A percentile compares a stretch with the other conserved stretches of the same genome.
phyloP scores from a whole-genome alignment of 257 asterid genomes.

The Gardenia jasminoides region DNA sequence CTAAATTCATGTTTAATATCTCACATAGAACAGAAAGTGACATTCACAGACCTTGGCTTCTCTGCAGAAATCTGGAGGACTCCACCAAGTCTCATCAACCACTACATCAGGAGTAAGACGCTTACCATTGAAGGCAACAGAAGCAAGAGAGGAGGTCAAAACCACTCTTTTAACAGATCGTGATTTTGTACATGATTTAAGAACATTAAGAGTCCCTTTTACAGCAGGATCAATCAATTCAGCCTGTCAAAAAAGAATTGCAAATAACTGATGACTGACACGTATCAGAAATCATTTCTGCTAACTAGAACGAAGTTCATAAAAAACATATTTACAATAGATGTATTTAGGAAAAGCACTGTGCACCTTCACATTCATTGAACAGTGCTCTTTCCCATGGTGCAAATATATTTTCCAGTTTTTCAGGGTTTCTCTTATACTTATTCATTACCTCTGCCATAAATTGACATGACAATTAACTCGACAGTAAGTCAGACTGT shows the following conservation, averaged over 20 bases:
- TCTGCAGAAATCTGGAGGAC: slow-evolving; percentile 50
- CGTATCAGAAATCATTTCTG: neutral
- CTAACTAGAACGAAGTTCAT: neutral
- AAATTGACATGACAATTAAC: no score
- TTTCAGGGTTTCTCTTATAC: no score
- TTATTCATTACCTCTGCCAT: no score
- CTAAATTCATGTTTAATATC: neutral
- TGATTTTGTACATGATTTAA: slow-evolving; percentile 61
- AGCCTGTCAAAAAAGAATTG: slow-evolving; percentile 35
- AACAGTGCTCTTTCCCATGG: no score
- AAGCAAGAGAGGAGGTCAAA: slow-evolving; percentile 76
- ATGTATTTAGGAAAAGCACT: no score
- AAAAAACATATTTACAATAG: neutral
- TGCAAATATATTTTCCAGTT: no score
- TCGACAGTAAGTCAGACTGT: no score
- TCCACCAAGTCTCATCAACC: slow-evolving; percentile 79
- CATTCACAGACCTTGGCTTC: slow-evolving; percentile 37
- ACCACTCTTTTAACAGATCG: slow-evolving; percentile 61
- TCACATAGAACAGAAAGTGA: neutral
- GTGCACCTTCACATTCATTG: no score
- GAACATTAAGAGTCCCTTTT: slow-evolving; percentile 81
- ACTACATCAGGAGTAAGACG: slow-evolving; percentile 72
- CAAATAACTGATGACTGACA: neutral
- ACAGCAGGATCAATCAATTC: slow-evolving; percentile 83
- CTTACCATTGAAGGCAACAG: slow-evolving; percentile 54